phyloP scores from a whole-genome alignment of 352 stramenopile genomes.

The Halophytophthora batemanensis region DNA sequence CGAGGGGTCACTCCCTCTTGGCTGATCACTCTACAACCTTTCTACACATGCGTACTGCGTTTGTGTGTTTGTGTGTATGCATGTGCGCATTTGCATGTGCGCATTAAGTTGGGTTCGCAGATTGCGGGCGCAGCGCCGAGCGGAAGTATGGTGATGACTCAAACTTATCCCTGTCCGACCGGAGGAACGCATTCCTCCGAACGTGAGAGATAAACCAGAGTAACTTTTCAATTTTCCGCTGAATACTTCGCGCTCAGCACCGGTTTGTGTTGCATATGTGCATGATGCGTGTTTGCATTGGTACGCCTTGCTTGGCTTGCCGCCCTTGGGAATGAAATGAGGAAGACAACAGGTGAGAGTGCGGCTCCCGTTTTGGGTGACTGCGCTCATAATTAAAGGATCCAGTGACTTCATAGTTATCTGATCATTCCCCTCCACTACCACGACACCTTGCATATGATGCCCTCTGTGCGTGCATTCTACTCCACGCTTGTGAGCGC shows the following conservation, averaged over 20 bases:
- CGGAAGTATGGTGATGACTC: slow-evolving; percentile 73
- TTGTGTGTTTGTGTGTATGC: slow-evolving; percentile 9
- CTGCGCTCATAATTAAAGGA: slow-evolving; percentile 78
- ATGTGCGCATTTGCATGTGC: slow-evolving; percentile 2
- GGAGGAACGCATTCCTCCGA: slow-evolving; percentile 78
- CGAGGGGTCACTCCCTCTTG: slow-evolving; percentile 89
- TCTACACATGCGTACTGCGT: slow-evolving; percentile 7
- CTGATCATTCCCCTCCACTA: slow-evolving; percentile 44
- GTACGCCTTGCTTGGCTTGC: neutral
- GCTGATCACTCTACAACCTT: slow-evolving; percentile 60
- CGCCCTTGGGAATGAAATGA: slow-evolving; percentile 56
- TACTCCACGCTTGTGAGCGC: no score
- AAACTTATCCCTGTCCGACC: slow-evolving; percentile 89
- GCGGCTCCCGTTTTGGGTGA: slow-evolving; percentile 67
- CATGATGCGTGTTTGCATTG: slow-evolving; percentile 7
- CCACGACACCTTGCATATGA: neutral
- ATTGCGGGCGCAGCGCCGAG: slow-evolving; percentile 10
- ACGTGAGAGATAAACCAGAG: slow-evolving; percentile 84
- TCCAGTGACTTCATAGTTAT: slow-evolving; percentile 89
- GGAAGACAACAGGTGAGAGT: slow-evolving; percentile 73
- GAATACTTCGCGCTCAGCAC: slow-evolving; percentile 40
- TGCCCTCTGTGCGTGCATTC: no score
- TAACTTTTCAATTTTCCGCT: slow-evolving; percentile 85
- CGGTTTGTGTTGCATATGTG: no score
- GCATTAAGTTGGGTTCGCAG: slow-evolving; percentile 11